Conservation (phyloP, 768 basidiomycete species). For the Kwoniella dejecticola region DNA sequence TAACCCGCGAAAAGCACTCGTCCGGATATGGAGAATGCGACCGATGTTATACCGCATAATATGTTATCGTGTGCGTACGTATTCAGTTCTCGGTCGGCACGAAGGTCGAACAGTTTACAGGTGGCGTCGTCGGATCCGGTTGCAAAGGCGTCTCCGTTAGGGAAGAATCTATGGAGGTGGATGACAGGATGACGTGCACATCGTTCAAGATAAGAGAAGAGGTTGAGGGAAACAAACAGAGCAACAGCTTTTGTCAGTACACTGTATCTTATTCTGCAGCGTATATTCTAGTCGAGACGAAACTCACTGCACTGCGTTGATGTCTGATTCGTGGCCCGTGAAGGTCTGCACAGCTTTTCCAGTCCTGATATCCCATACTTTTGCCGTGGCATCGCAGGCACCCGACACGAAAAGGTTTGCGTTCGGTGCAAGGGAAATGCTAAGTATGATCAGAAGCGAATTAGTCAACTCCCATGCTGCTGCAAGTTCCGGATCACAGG, state of each 20-base stretch:
- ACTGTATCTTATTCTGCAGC: too few relatives aligned
- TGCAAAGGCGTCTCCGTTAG: conserved; percentile 97
- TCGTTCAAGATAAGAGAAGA: too few relatives aligned
- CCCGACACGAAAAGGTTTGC: conserved; percentile 98
- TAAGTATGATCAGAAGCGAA: conserved; percentile 57
- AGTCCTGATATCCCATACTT: conserved; percentile 97
- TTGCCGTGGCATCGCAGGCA: conserved; percentile 96
- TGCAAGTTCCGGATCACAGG: too few relatives aligned
- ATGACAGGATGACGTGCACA: too few relatives aligned
- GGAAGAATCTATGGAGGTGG: conserved; percentile 90
- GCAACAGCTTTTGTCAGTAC: too few relatives aligned
- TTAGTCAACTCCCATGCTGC: too few relatives aligned
- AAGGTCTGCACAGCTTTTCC: conserved; percentile 98
- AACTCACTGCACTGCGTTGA: conserved; percentile 94
- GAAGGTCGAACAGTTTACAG: conserved; percentile 95
- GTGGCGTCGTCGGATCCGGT: conserved; percentile 99
- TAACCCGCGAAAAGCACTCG: conserved; percentile 98
- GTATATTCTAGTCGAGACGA: too few relatives aligned
- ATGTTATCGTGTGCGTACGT: conserved; percentile 98
- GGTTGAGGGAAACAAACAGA: too few relatives aligned
- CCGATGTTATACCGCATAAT: conserved; percentile 96
- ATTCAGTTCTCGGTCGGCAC: conserved; percentile 95
- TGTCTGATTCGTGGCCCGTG: conserved; percentile 96
- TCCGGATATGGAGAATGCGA: conserved; percentile 96
- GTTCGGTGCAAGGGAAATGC: conserved; percentile 90